These are phyloP conservation scores for Tylopilus sp. DNA, from an alignment of 768 basidiomycete genomes.

Conservation along the genomic window DNA sequence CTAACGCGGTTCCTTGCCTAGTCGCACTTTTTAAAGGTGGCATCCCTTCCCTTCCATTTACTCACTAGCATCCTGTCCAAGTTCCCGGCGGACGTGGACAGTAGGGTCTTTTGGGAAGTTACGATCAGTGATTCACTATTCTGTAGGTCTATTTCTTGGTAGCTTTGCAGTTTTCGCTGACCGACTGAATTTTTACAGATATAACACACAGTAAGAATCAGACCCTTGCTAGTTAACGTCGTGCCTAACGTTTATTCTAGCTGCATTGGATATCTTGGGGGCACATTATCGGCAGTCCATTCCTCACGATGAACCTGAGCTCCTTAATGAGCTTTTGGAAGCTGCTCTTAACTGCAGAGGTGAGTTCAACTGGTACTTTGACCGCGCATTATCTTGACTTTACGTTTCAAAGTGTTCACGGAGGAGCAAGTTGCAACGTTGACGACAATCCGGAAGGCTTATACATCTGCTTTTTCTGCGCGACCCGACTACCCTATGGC, in stretches of 20 bases:
- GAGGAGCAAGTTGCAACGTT: slow-evolving; percentile 53
- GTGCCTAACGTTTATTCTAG: slow-evolving; percentile 29
- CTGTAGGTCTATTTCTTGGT: slow-evolving; percentile 41
- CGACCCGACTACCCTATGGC: slow-evolving; percentile 4
- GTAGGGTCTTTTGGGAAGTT: slow-evolving; percentile 70
- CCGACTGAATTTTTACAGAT: slow-evolving; percentile 20
- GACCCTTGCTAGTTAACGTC: background rate
- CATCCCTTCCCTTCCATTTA: slow-evolving; percentile 77
- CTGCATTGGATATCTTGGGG: slow-evolving; percentile 58
- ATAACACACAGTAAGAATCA: slow-evolving; percentile 33
- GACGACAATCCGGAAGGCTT: slow-evolving; percentile 40
- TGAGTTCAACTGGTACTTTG: slow-evolving; percentile 42
- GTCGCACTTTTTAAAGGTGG: slow-evolving; percentile 87
- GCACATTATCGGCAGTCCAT: slow-evolving; percentile 41
- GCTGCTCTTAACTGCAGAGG: slow-evolving; percentile 58
- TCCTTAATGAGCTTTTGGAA: slow-evolving; percentile 44
- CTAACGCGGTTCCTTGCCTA: slow-evolving; percentile 30
- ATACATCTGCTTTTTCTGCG: slow-evolving; percentile 16
- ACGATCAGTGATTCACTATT: slow-evolving; percentile 62
- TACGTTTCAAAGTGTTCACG: slow-evolving; percentile 51
- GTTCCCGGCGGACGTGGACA: slow-evolving; percentile 74
- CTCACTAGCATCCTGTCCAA: slow-evolving; percentile 72
- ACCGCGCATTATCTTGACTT: background rate
- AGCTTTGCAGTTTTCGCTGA: slow-evolving; percentile 4
- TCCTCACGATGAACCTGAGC: slow-evolving; percentile 33